Evolutionary conservation across 305 asterid species (phyloP), one percentile per base, ranked within the genome.

Genomic region (Rubia occidens): DNA sequence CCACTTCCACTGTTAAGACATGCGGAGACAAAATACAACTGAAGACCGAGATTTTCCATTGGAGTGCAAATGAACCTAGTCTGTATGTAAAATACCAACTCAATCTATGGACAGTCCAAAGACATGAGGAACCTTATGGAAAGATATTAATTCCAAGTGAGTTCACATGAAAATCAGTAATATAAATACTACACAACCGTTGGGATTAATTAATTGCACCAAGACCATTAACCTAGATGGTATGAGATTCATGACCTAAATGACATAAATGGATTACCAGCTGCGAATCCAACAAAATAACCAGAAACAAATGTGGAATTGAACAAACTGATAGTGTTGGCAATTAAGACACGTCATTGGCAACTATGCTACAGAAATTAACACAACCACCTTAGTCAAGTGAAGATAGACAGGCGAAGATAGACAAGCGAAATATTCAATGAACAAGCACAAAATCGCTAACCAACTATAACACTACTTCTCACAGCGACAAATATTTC

Each of bases 401-500:
- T 73, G n/a, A n/a, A n/a, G n/a, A n/a, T n/a, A n/a, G n/a, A n/a
- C n/a, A n/a, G n/a, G n/a, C n/a, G 20, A 56, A 40, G 64, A 24
- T 29, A 11, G 67, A 55, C 37, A 24, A 29, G 3, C 15, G 0
- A 21, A 26, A 60, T 47, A 20, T 61, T 47, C 21, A 44, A 58
- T 29, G 9, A 55, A 55, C 17, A 56, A 53, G 32, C 13, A 20
- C 43, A 60, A 40, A 3, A 32, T 68, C 18, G 43, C 47, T 24
- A 63, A 62, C 11, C 11, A 60, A 43, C 53, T 39, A 63, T 35
- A 62, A 32, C 40, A 10, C 59, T 21, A 37, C 6, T 70, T 17
- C 55, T 71, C 60, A 17, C 11, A 61, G 53, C 62, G 69, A 60
- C 51, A 47, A 71, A 61, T 71, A 49, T 15, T 60, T 61, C 68